These are phyloP conservation scores for Bolboschoenus planiculmis DNA, from an alignment of 176 grass and related monocot species.

Conservation along the genomic window DNA sequence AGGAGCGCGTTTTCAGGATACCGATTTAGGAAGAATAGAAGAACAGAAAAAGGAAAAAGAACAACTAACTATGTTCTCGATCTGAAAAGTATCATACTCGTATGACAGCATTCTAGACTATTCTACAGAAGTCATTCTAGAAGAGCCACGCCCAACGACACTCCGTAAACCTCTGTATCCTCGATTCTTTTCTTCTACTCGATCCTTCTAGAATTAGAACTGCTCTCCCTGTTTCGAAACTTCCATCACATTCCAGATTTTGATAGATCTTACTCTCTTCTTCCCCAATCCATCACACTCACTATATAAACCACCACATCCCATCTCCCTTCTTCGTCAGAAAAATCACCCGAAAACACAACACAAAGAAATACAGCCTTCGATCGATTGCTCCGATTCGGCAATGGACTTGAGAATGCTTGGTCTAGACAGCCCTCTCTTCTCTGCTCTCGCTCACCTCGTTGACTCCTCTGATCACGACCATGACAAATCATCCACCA, in stretches of 20 bases:
- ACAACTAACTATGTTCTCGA: too few relatives aligned
- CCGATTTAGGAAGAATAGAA: too few relatives aligned
- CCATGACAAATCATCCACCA: slow-evolving; percentile 31
- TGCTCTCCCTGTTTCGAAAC: slow-evolving; percentile 17
- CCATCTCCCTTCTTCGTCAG: neutral
- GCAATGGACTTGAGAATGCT: slow-evolving; percentile 56
- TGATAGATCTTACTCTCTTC: neutral
- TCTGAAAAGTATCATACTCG: too few relatives aligned
- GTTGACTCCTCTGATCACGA: slow-evolving; percentile 48
- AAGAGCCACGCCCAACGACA: too few relatives aligned
- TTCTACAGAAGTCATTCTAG: neutral
- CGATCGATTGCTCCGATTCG: too few relatives aligned
- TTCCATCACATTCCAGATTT: slow-evolving; percentile 35
- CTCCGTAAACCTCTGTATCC: neutral
- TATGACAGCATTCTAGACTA: neutral
- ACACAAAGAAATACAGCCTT: neutral
- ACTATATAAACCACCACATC: slow-evolving; percentile 10
- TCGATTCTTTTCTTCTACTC: neutral
- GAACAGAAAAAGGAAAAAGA: too few relatives aligned
- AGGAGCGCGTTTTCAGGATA: too few relatives aligned
- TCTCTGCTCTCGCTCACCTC: slow-evolving; percentile 53
- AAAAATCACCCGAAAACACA: neutral
- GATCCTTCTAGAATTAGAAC: neutral
- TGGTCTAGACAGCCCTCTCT: slow-evolving; percentile 46
- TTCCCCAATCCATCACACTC: neutral